Conservation (phyloP, 495 filamentous ascomycete genomes). For the Neurospora sp. region DNA sequence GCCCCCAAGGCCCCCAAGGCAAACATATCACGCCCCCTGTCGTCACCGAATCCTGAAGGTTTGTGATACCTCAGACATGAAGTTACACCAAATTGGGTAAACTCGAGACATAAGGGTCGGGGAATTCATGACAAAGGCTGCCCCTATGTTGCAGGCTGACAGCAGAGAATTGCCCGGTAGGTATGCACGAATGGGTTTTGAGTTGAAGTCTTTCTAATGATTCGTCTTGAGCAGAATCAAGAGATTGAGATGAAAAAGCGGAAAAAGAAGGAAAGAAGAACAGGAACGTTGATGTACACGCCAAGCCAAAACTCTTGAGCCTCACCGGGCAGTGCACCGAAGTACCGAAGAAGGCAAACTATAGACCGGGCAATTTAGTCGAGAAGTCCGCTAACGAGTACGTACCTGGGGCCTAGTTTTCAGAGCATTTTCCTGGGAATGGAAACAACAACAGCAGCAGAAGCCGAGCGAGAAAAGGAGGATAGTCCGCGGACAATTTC, state of each 20-base stretch:
- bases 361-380: not conserved
- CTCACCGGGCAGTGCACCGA: not conserved
- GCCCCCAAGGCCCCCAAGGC: not conserved
- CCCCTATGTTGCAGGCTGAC: too few species aligned
- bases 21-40: not conserved
- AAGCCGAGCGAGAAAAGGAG: not conserved
- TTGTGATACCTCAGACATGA: not conserved
- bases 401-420: not conserved
- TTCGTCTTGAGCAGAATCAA: too few species aligned
- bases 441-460: not conserved
- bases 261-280: too few species aligned
- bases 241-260: not conserved
- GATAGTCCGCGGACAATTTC: not conserved
- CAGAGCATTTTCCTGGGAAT: not conserved
- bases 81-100: not conserved
- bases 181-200: too few species aligned
- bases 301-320: not conserved
- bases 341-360: not conserved
- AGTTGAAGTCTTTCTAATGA: too few species aligned
- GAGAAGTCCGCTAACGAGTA: not conserved
- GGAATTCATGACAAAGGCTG: not conserved
- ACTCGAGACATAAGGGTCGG: not conserved
- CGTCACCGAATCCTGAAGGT: not conserved
- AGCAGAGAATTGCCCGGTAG: too few species aligned
- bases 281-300: too few species aligned